phyloP scores from a whole-genome alignment of 495 filamentous ascomycete species.

The Parathielavia appendiculata region DNA sequence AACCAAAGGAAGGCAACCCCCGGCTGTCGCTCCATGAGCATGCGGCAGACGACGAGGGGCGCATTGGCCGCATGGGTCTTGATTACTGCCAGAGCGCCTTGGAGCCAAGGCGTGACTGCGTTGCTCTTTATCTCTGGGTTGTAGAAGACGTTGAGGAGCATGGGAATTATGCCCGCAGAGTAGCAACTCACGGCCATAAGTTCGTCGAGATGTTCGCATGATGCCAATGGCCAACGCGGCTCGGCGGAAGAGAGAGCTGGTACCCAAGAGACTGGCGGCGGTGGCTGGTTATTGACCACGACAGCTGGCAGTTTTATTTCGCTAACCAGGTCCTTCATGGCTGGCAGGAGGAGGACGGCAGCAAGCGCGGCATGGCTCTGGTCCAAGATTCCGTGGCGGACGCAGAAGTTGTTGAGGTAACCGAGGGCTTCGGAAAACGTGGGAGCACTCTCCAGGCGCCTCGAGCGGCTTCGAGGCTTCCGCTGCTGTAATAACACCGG shows the following conservation, averaged over 20 bases:
- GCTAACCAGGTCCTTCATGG: not conserved
- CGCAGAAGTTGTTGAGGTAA: conserved; percentile 1
- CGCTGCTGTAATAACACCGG: too few relatives aligned
- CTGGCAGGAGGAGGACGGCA: conserved; percentile 1
- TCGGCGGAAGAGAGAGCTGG: not conserved
- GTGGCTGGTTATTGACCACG: not conserved
- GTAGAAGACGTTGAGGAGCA: conserved; percentile 23
- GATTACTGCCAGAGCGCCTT: conserved; percentile 16
- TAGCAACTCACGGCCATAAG: not conserved
- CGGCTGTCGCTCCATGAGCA: conserved; percentile 19
- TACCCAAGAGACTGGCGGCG: not conserved
- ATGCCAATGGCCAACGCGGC: too few relatives aligned
- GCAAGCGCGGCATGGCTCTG: conserved; percentile 18
- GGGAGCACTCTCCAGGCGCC: too few relatives aligned
- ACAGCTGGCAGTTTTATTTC: not conserved
- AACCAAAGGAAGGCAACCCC: conserved; percentile 16
- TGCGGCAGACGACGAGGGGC: conserved; percentile 13
- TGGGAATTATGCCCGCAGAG: not conserved
- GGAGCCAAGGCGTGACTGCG: conserved; percentile 18
- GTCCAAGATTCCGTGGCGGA: conserved; percentile 4
- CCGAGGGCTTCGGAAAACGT: not conserved
- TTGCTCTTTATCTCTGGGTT: conserved; percentile 15
- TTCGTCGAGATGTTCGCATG: not conserved
- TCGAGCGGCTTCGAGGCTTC: too few relatives aligned
- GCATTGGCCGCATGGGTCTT: not conserved